A percentile compares a stretch with the other conserved stretches of the same genome.
Conservation (phyloP, 345 rosid species). For the Boechera divaricarpa region DNA sequence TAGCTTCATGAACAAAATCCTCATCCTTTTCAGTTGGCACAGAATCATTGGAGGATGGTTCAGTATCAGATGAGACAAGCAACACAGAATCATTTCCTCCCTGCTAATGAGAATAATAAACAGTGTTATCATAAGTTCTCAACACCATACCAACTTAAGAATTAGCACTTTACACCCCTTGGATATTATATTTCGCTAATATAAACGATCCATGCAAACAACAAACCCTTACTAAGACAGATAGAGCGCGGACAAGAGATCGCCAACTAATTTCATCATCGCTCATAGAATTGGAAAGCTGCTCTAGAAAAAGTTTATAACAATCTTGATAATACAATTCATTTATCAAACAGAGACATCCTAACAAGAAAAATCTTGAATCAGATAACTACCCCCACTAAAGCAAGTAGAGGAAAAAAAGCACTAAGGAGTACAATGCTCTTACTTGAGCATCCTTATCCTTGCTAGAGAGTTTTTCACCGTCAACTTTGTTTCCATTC, state of each 20-base stretch:
- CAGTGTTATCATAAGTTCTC: background rate
- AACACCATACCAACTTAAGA: conserved; percentile 5
- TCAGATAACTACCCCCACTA: conserved; percentile 24
- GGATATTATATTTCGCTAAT: background rate
- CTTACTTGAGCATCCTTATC: conserved; percentile 49
- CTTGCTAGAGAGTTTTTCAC: conserved; percentile 43
- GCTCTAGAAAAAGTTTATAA: background rate
- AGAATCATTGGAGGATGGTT: conserved; percentile 54
- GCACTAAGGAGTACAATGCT: conserved; percentile 17
- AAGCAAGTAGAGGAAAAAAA: background rate
- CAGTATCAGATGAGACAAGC: conserved; percentile 79
- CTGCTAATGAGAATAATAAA: conserved; percentile 26
- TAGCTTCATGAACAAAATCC: conserved; percentile 44
- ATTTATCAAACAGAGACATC: conserved; percentile 3
- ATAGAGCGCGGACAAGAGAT: background rate
- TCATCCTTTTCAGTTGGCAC: conserved; percentile 47
- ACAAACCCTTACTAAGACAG: background rate
- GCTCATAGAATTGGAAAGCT: background rate
- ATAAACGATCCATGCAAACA: conserved; percentile 19
- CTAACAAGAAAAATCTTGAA: background rate
- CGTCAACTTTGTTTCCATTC: conserved; percentile 40
- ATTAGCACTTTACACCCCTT: background rate
- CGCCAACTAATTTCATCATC: conserved; percentile 7
- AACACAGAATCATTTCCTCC: conserved; percentile 48
- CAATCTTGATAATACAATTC: conserved; percentile 4